Conservation (phyloP, 2,329 filamentous ascomycete species). For the Arthrobotrys sinensis region DNA sequence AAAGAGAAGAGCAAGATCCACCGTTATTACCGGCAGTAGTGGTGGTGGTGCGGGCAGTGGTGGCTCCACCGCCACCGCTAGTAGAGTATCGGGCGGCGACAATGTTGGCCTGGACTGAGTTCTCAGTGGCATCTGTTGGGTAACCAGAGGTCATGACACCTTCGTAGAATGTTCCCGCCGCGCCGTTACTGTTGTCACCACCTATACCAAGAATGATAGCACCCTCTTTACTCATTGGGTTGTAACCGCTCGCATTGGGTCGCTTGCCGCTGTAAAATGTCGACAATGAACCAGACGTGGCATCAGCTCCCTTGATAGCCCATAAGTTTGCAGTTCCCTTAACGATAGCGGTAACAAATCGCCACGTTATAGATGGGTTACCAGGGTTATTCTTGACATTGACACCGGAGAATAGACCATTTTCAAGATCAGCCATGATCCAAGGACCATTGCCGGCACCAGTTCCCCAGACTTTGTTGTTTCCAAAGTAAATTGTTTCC, state of each 20-base stretch:
- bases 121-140: constrained; percentile 74
- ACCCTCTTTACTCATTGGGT: constrained; percentile 77
- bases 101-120: constrained; percentile 74
- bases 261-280: constrained; percentile 75
- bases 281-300: constrained; percentile 72
- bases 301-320: constrained; percentile 75
- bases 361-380: constrained; percentile 72
- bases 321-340: constrained; percentile 74
- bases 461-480: constrained; percentile 72
- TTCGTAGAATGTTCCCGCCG: constrained; percentile 77
- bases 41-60: neutral
- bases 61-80: neutral
- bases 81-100: constrained; percentile 74
- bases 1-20: constrained; percentile 64
- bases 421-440: constrained; percentile 80
- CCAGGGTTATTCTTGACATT: constrained; percentile 70
- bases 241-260: constrained; percentile 72
- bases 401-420: constrained; percentile 75
- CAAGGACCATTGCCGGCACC: constrained; percentile 76
- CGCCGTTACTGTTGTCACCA: constrained; percentile 76
- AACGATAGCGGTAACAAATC: constrained; percentile 74
- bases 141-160: constrained; percentile 77
- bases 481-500: constrained; percentile 79
- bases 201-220: constrained; percentile 79
- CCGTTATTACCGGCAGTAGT: constrained; percentile 6